phyloP scores from a whole-genome alignment of 2,329 filamentous ascomycete species.

The Huntiella decipiens region DNA sequence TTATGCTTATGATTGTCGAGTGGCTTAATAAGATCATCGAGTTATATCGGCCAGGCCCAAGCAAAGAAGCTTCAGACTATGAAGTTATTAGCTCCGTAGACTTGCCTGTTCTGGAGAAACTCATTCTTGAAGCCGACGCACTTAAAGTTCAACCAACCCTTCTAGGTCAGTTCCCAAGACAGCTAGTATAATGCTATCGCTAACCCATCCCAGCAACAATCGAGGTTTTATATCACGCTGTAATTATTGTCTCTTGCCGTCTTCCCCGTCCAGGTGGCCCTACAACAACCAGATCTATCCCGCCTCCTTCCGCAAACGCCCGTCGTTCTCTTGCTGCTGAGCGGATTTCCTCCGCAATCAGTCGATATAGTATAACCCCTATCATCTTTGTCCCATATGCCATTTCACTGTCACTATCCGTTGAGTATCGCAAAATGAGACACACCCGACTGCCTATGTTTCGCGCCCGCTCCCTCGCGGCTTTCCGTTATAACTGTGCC shows the following conservation, averaged over 20 bases:
- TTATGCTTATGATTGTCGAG: slow-evolving; percentile 34
- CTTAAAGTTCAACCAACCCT: slow-evolving; percentile 28
- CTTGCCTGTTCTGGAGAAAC: slow-evolving; percentile 35
- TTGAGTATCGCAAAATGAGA: slow-evolving; percentile 45
- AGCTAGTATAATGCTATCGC: background rate
- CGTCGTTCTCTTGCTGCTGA: slow-evolving; percentile 38
- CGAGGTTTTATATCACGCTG: slow-evolving; percentile 44
- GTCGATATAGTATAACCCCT: slow-evolving; percentile 30
- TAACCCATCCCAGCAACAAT: slow-evolving; percentile 29
- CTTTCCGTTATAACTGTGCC: slow-evolving; percentile 35
- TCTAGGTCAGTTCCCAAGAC: slow-evolving; percentile 23
- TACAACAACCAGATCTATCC: slow-evolving; percentile 24
- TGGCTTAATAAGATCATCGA: slow-evolving; percentile 40
- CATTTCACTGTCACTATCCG: slow-evolving; percentile 39
- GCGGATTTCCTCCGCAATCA: slow-evolving; percentile 35
- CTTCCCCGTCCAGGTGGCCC: slow-evolving; percentile 24
- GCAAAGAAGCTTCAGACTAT: slow-evolving; percentile 21
- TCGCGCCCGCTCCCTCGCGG: slow-evolving; percentile 31
- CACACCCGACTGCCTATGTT: slow-evolving; percentile 41
- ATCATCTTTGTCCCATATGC: slow-evolving; percentile 43
- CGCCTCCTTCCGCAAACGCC: slow-evolving; percentile 31
- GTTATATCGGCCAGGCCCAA: slow-evolving; percentile 36
- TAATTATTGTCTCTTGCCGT: slow-evolving; percentile 44
- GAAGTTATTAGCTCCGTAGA: slow-evolving; percentile 30
- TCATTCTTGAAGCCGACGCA: slow-evolving; percentile 35